Evolutionary conservation across 2,329 filamentous ascomycete species (phyloP).

Genomic region (Fusarium brachygibbosum): DNA sequence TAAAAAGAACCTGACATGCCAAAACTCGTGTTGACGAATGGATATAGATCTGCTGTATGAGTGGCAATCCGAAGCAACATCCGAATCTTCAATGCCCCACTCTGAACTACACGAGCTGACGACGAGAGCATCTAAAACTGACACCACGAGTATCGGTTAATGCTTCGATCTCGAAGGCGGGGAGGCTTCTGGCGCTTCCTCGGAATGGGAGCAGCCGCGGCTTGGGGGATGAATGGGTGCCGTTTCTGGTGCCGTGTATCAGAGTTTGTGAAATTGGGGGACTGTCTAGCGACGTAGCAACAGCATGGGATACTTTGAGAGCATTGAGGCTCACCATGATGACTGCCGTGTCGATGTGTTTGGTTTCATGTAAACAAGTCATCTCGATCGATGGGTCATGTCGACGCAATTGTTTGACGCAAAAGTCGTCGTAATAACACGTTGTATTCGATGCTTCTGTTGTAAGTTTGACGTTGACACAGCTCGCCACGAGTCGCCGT

Average conservation of each 20-base stretch:
- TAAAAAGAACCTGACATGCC: conserved; percentile 15
- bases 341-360: conserved; percentile 8
- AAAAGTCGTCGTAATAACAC: conserved; percentile 11
- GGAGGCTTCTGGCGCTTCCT: conserved; percentile 35
- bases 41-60: conserved; percentile 23
- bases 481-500: neutral
- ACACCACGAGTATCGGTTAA: conserved; percentile 18
- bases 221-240: conserved; percentile 14
- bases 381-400: conserved; percentile 11
- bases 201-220: conserved; percentile 26
- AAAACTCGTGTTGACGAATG: conserved; percentile 22
- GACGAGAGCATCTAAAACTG: conserved; percentile 15
- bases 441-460: neutral
- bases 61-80: conserved; percentile 30
- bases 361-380: conserved; percentile 5
- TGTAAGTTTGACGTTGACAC: neutral
- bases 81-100: conserved; percentile 30
- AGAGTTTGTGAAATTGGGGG: conserved; percentile 13
- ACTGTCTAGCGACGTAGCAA: conserved; percentile 3
- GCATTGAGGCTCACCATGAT: neutral
- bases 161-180: conserved; percentile 26
- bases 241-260: conserved; percentile 20
- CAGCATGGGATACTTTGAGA: neutral
- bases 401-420: conserved; percentile 11
- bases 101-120: conserved; percentile 29